These are phyloP conservation scores for Lasiosphaeris hirsuta DNA, from an alignment of 495 filamentous ascomycete species.

Conservation along the genomic window DNA sequence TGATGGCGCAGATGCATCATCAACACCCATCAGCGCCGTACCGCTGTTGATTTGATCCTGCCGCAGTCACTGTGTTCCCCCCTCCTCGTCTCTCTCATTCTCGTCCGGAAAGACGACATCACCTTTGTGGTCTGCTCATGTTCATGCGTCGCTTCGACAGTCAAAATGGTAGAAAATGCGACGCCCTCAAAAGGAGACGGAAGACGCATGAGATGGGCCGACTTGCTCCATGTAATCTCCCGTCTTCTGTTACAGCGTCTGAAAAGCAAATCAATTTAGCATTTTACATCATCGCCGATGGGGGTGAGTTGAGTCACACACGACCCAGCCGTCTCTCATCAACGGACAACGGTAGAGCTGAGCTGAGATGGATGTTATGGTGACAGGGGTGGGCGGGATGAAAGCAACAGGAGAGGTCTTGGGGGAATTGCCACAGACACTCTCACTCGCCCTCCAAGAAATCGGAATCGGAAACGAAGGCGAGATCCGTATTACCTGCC, in stretches of 20 bases:
- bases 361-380: constrained; percentile 12
- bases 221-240: not conserved
- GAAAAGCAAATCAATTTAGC: not conserved
- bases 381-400: constrained; percentile 6
- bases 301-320: constrained; percentile 12
- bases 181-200: not conserved
- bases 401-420: not conserved
- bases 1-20: constrained; percentile 25
- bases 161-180: not conserved
- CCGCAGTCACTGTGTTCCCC: not conserved
- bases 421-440: constrained; percentile 14
- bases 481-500: no score
- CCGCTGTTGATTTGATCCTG: constrained; percentile 19
- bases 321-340: constrained; percentile 12
- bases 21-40: constrained; percentile 11
- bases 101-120: not conserved
- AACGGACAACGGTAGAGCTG: constrained; percentile 5
- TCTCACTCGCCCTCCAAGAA: no score
- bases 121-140: not conserved
- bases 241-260: not conserved
- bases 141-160: not conserved
- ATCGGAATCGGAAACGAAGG: no score
- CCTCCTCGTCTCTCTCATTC: constrained; percentile 5
- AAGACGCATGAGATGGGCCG: not conserved
- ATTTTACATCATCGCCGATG: constrained; percentile 6